phyloP scores from a whole-genome alignment of 805 yeast genomes.

The Wickerhamomyces bovis region DNA sequence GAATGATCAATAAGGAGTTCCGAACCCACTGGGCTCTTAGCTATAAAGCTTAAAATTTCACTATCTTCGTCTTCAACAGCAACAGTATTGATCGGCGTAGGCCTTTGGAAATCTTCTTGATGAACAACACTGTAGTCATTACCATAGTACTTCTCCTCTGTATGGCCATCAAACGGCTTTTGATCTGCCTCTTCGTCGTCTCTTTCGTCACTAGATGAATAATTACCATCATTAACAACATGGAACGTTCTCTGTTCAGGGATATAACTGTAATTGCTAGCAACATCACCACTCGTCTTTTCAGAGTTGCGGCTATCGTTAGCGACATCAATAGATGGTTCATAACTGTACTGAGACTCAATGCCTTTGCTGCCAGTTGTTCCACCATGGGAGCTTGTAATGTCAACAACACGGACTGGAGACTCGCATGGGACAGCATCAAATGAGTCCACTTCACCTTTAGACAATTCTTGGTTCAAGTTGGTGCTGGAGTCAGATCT shows the following conservation, averaged over 20 bases:
- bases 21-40: slow-evolving; percentile 28
- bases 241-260: slow-evolving; percentile 15
- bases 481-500: not conserved
- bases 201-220: slow-evolving; percentile 14
- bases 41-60: slow-evolving; percentile 28
- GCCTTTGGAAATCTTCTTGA: slow-evolving; percentile 5
- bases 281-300: not conserved
- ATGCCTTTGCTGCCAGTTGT: not conserved
- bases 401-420: not conserved
- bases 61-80: slow-evolving; percentile 15
- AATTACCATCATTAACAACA: slow-evolving; percentile 25
- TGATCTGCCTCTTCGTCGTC: too few species aligned
- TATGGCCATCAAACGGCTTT: slow-evolving; percentile 10
- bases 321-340: not conserved
- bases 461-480: not conserved
- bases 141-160: slow-evolving; percentile 3
- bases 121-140: slow-evolving; percentile 13
- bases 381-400: not conserved
- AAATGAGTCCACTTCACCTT: not conserved
- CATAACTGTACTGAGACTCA: not conserved
- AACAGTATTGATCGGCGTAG: not conserved
- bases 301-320: not conserved
- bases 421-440: not conserved
- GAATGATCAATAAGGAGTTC: slow-evolving; percentile 20
- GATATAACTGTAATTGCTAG: not conserved